A percentile compares a stretch with the other conserved stretches of the same genome.
These are phyloP conservation scores for Macrolepiota fuliginosa DNA, from an alignment of 768 basidiomycete species.

Conservation along the genomic window DNA sequence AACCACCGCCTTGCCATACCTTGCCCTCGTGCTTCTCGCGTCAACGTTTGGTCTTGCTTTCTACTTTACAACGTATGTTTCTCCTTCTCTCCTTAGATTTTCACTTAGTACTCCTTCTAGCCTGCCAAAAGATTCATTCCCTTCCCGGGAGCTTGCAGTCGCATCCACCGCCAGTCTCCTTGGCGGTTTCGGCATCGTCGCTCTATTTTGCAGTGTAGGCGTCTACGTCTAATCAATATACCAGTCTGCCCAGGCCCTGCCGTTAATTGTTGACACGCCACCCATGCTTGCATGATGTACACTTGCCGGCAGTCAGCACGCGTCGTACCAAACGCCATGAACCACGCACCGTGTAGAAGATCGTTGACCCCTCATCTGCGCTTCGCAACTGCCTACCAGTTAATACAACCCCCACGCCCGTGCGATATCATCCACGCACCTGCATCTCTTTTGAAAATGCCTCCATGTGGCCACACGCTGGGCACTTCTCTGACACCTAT, in stretches of 20 bases:
- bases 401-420: slow-evolving; percentile 6
- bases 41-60: slow-evolving; percentile 84
- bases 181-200: slow-evolving; percentile 86
- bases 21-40: slow-evolving; percentile 71
- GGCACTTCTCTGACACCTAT: slow-evolving; percentile 89
- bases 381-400: slow-evolving; percentile 61
- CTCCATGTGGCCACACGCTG: slow-evolving; percentile 79
- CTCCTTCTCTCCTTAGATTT: slow-evolving; percentile 6
- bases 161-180: slow-evolving; percentile 73
- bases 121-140: slow-evolving; percentile 65
- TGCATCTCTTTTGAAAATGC: slow-evolving; percentile 90
- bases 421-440: slow-evolving; percentile 36
- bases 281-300: slow-evolving; percentile 71
- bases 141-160: slow-evolving; percentile 66
- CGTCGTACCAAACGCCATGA: not conserved
- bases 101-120: slow-evolving; percentile 36
- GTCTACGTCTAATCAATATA: slow-evolving; percentile 63
- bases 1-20: slow-evolving; percentile 64
- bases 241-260: not conserved
- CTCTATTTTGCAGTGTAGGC: slow-evolving; percentile 82
- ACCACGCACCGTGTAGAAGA: slow-evolving; percentile 83
- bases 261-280: slow-evolving; percentile 80
- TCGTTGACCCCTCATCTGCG: slow-evolving; percentile 92
- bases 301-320: slow-evolving; percentile 42
- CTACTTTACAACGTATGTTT: slow-evolving; percentile 83